Percentiles rank a stretch among this genome's conserved stretches.
phyloP scores from a whole-genome alignment of 1,139 yeast genomes.

The Pichia sp. region DNA sequence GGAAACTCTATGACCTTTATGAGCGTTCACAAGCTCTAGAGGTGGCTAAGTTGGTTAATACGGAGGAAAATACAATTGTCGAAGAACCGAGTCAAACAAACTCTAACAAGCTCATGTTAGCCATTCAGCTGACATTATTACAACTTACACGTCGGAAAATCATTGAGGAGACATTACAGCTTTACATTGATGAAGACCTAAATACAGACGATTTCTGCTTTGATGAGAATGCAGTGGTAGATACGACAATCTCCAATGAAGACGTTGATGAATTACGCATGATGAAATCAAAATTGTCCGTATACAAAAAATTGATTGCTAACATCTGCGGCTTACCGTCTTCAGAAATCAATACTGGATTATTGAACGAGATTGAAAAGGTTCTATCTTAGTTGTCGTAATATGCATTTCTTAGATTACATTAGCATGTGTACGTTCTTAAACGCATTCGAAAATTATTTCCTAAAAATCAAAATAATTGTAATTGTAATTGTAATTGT shows the following conservation, averaged over 20 bases:
- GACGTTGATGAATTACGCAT: conserved; percentile 6
- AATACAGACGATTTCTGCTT: conserved; percentile 8
- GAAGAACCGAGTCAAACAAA: conserved; percentile 1
- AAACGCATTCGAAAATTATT: neutral
- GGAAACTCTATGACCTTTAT: conserved; percentile 17
- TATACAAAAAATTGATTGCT: conserved; percentile 75
- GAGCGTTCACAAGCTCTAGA: conserved; percentile 30
- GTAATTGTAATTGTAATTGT: no score
- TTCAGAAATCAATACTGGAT: conserved; percentile 70
- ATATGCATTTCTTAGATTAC: neutral
- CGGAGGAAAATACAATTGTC: conserved; percentile 14
- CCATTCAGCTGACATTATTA: conserved; percentile 41
- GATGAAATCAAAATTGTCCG: conserved; percentile 48
- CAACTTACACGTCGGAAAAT: conserved; percentile 46
- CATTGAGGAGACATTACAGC: conserved; percentile 22
- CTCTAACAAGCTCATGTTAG: conserved; percentile 21
- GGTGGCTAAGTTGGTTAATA: conserved; percentile 28
- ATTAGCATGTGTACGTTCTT: neutral
- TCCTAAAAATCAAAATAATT: no score
- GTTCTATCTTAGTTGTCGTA: conserved; percentile 13
- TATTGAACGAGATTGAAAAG: conserved; percentile 48
- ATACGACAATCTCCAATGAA: neutral
- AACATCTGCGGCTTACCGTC: conserved; percentile 73
- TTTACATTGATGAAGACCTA: conserved; percentile 6
- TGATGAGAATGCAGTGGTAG: conserved; percentile 9